These are phyloP conservation scores for Yamadazyma dushanensis DNA, from an alignment of 1,139 yeast genomes.

Conservation along the genomic window DNA sequence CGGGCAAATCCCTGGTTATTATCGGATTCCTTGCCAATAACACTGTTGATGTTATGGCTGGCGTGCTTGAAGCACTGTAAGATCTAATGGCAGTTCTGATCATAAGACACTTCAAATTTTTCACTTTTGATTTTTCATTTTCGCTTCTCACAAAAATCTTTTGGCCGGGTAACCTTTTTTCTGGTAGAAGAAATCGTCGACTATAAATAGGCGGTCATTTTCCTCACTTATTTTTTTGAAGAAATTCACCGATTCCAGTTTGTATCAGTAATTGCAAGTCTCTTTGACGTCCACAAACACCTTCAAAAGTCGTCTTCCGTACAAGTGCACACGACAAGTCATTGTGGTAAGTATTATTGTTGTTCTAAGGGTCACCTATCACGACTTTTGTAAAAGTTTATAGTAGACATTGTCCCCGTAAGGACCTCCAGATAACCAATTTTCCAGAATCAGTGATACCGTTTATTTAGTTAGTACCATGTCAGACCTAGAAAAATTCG, in stretches of 20 bases:
- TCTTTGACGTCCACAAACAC: too few species aligned
- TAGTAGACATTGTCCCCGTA: not conserved
- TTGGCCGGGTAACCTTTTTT: slow-evolving; percentile 7
- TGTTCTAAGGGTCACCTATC: too few species aligned
- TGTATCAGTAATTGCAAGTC: too few species aligned
- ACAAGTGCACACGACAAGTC: too few species aligned
- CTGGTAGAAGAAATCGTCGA: not conserved
- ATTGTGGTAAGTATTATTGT: too few species aligned
- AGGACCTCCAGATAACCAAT: not conserved
- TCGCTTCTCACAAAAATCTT: slow-evolving; percentile 1
- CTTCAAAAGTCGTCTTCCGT: too few species aligned
- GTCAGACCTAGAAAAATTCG: slow-evolving; percentile 60
- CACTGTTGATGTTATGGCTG: slow-evolving; percentile 40
- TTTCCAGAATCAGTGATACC: not conserved
- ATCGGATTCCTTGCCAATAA: slow-evolving; percentile 81
- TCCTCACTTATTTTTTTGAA: slow-evolving; percentile 3
- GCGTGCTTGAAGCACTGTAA: slow-evolving; percentile 8
- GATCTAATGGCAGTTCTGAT: slow-evolving; percentile 10
- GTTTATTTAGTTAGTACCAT: slow-evolving; percentile 15
- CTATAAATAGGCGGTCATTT: slow-evolving; percentile 11
- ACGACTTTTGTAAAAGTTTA: not conserved
- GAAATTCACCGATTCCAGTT: too few species aligned
- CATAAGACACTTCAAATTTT: slow-evolving; percentile 10
- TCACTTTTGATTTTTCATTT: slow-evolving; percentile 6
- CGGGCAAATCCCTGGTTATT: slow-evolving; percentile 72